Evolutionary conservation across 257 asterid genomes (phyloP).

Genomic region (Avicennia marina): DNA sequence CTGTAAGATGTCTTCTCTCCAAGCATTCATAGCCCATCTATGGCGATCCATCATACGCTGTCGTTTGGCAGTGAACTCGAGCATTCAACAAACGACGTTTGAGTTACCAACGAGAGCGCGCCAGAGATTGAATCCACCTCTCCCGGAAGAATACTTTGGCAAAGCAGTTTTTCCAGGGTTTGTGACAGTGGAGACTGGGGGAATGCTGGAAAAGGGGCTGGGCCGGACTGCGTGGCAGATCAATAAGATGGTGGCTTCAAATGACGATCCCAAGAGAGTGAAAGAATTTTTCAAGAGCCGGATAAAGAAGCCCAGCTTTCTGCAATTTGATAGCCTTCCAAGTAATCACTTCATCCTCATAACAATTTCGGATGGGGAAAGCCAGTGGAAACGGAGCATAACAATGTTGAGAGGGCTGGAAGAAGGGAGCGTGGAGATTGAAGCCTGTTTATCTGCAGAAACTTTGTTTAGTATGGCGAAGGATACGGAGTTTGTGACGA

Average conservation of each 20-base stretch:
- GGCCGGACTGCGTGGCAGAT: constrained; percentile 50
- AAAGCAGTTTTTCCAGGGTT: constrained; percentile 26
- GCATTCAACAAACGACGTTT: constrained; percentile 7
- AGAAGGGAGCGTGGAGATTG: constrained; percentile 48
- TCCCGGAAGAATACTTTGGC: constrained; percentile 41
- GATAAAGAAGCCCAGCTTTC: constrained; percentile 28
- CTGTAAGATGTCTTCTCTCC: constrained; percentile 34
- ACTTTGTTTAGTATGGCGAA: constrained; percentile 26
- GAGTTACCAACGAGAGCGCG: constrained; percentile 26
- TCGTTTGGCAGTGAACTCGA: background rate
- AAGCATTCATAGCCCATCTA: constrained; percentile 41
- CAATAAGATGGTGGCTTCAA: constrained; percentile 19
- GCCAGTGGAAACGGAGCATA: too few relatives aligned
- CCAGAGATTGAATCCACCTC: constrained; percentile 32
- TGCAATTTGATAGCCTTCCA: background rate
- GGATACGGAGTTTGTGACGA: constrained; percentile 33
- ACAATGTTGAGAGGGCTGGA: constrained; percentile 29
- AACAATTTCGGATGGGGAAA: constrained; percentile 16
- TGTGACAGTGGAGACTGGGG: constrained; percentile 13
- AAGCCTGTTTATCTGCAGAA: constrained; percentile 28
- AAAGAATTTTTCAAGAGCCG: constrained; percentile 20
- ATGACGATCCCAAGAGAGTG: constrained; percentile 16
- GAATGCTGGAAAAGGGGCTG: constrained; percentile 25
- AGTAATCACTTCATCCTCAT: constrained; percentile 16
- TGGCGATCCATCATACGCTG: constrained; percentile 37